Conservation (phyloP, 345 rosid species). For the Aurinia saxatilis region DNA sequence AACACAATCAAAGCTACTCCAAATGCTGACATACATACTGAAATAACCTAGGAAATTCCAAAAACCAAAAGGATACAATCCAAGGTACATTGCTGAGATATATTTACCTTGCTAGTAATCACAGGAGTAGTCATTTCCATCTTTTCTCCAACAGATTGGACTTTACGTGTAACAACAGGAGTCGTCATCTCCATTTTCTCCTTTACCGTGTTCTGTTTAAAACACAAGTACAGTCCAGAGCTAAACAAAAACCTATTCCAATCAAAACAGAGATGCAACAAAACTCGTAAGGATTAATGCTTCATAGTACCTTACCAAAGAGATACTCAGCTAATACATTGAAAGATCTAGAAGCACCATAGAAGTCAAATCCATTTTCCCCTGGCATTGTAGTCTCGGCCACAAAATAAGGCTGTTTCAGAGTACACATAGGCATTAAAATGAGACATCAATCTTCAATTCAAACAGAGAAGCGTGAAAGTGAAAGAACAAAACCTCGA, state of each 20-base stretch:
- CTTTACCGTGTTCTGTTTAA: slow-evolving; percentile 43
- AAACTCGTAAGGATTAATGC: not conserved
- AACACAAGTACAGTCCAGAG: not conserved
- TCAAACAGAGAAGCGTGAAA: not conserved
- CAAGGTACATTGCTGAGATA: too few relatives aligned
- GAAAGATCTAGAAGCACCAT: slow-evolving; percentile 68
- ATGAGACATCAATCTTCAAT: not conserved
- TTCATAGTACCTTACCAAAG: slow-evolving; percentile 76
- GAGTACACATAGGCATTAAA: slow-evolving; percentile 10
- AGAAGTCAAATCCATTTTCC: slow-evolving; percentile 63
- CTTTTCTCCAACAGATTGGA: slow-evolving; percentile 55
- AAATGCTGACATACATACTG: not conserved
- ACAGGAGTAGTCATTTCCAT: slow-evolving; percentile 97
- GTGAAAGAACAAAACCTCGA: slow-evolving; percentile 48
- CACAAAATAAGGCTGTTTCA: slow-evolving; percentile 58
- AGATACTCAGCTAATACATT: slow-evolving; percentile 87
- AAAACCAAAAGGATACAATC: too few relatives aligned
- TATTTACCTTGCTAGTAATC: slow-evolving; percentile 60
- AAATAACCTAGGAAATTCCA: not conserved
- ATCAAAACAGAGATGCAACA: slow-evolving; percentile 6
- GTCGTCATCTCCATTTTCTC: slow-evolving; percentile 94
- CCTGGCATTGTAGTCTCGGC: slow-evolving; percentile 89
- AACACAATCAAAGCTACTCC: not conserved
- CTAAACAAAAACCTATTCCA: slow-evolving; percentile 3
- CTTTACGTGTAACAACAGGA: slow-evolving; percentile 66